These are phyloP conservation scores for Cynanchum wilfordii DNA, from an alignment of 257 asterid species.

Conservation along the genomic window DNA sequence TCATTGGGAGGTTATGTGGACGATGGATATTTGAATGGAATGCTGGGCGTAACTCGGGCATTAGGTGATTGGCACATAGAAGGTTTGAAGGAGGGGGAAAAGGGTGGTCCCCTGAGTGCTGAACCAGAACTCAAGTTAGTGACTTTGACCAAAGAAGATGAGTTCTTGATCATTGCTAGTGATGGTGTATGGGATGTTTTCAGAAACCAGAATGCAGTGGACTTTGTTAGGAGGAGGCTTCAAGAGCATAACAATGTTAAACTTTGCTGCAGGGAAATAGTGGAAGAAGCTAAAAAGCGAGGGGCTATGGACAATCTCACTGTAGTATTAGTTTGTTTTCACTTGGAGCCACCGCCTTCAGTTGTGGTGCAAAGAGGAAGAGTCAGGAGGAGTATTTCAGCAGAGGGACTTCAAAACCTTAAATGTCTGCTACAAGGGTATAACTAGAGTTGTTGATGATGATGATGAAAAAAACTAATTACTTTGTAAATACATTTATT, in stretches of 20 bases:
- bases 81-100: conserved; percentile 64
- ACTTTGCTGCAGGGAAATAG: conserved; percentile 70
- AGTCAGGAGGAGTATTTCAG: conserved; percentile 74
- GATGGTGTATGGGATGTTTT: conserved; percentile 92
- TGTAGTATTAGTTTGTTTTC: conserved; percentile 71
- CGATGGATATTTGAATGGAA: conserved; percentile 71
- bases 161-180: conserved; percentile 78
- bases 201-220: conserved; percentile 82
- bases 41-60: conserved; percentile 76
- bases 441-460: conserved; percentile 13
- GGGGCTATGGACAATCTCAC: conserved; percentile 76
- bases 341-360: conserved; percentile 59
- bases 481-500: conserved; percentile 31
- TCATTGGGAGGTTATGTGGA: conserved; percentile 74
- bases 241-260: conserved; percentile 76
- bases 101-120: conserved; percentile 74
- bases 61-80: conserved; percentile 90
- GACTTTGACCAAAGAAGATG: conserved; percentile 74
- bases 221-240: conserved; percentile 65
- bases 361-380: conserved; percentile 39
- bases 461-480: conserved; percentile 17
- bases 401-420: conserved; percentile 68
- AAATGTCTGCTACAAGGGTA: conserved; percentile 59
- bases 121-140: conserved; percentile 75
- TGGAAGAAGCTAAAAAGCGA: conserved; percentile 76